Base-by-base conservation (phyloP, 345 rosid species). In the Arabis alpina region DNA sequence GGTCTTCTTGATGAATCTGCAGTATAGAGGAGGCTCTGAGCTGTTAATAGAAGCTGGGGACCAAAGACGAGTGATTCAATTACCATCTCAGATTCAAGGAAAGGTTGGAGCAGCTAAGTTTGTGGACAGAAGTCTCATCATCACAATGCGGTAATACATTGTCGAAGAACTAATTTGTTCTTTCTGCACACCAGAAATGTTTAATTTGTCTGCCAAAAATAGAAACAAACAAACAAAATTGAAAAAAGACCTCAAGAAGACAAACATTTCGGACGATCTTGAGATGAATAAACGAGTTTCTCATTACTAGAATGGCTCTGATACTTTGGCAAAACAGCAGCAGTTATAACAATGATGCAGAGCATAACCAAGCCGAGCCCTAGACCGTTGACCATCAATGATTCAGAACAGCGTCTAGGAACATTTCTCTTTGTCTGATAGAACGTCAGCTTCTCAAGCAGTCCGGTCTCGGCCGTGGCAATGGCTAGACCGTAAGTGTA, bases 21-120 rank as follows among this genome's bases (percentile, higher is more conserved):
- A 90, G 98, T 90, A 83, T 52, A 79, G 97, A 51, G 97, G 94
- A 78, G 91, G 98, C 55, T 82, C 91, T 2, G 97, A 93, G 79
- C 79, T 93, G 72, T 67, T 93, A 81, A 87, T 90, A 32, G 98
- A 90, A 78, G 96, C 96, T 0, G 98, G 96, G 61, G 97, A 93
- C 71, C 94, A 87, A 76, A 85, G 97, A 73, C 84, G 94, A 23
- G 91, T 86, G 56, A 90, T 93, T 48, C 37, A 25, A 12, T 76
- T 93, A 67, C 94, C 98, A 0, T 74, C 82, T 12, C 74, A 80
- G 77, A 81, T 90, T 73, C 98, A 93, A 79, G 96, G 97, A 64
- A 90, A 88, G 45, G 92, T 88, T 5, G 90, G 84, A 70, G 88
- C 90, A 47, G 98, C 97, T 66, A 93, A 86, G 80, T 90, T 93